Evolutionary conservation across 2,329 filamentous ascomycete species (phyloP).

Genomic region (Xylariaceae sp.): DNA sequence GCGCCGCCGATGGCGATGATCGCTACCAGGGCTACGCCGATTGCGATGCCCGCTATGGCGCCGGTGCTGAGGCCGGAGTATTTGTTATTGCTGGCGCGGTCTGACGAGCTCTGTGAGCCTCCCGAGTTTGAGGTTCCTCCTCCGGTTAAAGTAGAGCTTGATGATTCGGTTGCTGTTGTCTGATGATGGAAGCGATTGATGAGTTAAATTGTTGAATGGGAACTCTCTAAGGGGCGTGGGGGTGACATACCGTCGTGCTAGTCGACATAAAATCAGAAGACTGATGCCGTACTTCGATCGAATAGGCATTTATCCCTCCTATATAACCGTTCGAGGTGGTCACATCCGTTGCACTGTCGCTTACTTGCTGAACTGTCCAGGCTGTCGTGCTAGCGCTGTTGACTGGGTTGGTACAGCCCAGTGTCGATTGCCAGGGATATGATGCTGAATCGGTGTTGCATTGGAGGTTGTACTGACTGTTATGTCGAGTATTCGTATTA

Average conservation of each 20-base stretch:
- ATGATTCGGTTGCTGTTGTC: neutral
- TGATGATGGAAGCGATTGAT: neutral
- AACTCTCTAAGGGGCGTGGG: neutral
- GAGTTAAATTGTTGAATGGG: neutral
- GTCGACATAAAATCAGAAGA: constrained; percentile 12
- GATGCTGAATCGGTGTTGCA: no score
- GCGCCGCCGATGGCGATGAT: neutral
- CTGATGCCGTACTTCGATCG: constrained; percentile 18
- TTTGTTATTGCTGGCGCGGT: no score
- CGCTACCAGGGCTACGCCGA: constrained; percentile 7
- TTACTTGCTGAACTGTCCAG: constrained; percentile 12
- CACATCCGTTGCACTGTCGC: neutral
- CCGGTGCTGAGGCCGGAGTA: no score
- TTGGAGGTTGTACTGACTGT: neutral
- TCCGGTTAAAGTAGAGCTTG: neutral
- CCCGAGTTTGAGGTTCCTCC: neutral
- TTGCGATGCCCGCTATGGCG: constrained; percentile 5
- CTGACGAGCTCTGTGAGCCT: neutral
- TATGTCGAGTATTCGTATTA: neutral
- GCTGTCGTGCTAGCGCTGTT: neutral
- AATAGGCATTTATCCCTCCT: constrained; percentile 18
- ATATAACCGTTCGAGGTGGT: neutral
- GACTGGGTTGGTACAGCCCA: constrained; percentile 10
- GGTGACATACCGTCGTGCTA: neutral
- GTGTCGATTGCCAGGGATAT: constrained; percentile 13